Percentiles rank a stretch among this genome's conserved stretches.
These are phyloP conservation scores for Dendrobium chrysotoxum DNA, from an alignment of 106 monocot genomes.

Conservation along the genomic window DNA sequence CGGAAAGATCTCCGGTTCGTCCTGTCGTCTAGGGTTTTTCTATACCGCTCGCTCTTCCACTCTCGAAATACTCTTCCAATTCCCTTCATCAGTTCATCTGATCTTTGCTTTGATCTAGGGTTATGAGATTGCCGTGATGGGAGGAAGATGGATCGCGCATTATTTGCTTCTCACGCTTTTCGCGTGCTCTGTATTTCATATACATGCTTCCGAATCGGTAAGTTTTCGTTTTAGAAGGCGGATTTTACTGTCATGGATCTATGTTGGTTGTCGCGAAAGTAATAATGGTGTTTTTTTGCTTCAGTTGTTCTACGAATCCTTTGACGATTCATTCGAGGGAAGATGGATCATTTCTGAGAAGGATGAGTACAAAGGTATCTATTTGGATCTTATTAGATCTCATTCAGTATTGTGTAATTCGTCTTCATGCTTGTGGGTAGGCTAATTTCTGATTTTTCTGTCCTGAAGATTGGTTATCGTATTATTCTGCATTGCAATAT, in stretches of 20 bases:
- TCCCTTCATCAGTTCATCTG: background rate
- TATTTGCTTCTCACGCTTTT: background rate
- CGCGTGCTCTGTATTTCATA: background rate
- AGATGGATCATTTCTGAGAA: slow-evolving; percentile 79
- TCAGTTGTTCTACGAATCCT: slow-evolving; percentile 80
- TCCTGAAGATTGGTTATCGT: background rate
- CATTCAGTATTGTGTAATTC: background rate
- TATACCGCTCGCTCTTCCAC: background rate
- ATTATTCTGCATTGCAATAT: background rate
- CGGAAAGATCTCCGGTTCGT: background rate
- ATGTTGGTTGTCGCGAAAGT: background rate
- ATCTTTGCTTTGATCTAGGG: background rate
- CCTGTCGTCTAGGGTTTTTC: background rate
- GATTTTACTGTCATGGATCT: background rate
- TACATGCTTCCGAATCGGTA: slow-evolving; percentile 9
- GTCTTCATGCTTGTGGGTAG: background rate
- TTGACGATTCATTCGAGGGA: slow-evolving; percentile 74
- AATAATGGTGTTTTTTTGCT: background rate
- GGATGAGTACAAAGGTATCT: slow-evolving; percentile 70
- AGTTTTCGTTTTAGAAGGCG: background rate
- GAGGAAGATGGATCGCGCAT: background rate
- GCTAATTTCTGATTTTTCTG: too few relatives aligned
- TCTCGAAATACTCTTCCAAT: background rate
- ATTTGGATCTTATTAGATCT: background rate
- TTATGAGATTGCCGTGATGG: background rate